Evolutionary conservation across 371 early-diverging fungal species (phyloP), one percentile per base, ranked within the genome.

Genomic region (Paraphysoderma sedebokerense): DNA sequence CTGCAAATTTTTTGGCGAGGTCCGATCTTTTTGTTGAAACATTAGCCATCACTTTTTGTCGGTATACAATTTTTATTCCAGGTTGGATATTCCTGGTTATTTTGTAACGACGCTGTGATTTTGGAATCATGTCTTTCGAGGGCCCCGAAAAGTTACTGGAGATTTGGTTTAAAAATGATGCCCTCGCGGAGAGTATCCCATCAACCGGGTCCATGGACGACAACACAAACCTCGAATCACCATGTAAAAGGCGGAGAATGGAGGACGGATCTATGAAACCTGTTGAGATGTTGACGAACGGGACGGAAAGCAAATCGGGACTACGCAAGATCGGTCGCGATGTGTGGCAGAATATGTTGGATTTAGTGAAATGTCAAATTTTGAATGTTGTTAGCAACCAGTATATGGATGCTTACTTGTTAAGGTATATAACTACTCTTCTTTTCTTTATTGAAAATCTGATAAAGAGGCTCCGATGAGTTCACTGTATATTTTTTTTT

Each of bases 81-180:
- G n/a, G n/a, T n/a, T n/a, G n/a, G n/a, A n/a, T n/a, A n/a, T n/a
- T n/a, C n/a, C n/a, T n/a, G n/a, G n/a, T n/a, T n/a, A n/a, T n/a
- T n/a, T n/a, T n/a, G n/a, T n/a, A n/a, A n/a, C n/a, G n/a, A n/a
- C n/a, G n/a, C n/a, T n/a, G n/a, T n/a, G n/a, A n/a, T n/a, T n/a
- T n/a, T n/a, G n/a, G n/a, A 37, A 12, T 28, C 42, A 42, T 42
- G 42, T 42, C 42, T 9, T 73, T 73, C 48, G 74, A 93, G 64
- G 95, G 95, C 22, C 90, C 95, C 47, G 95, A 93, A 59, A 93
- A 93, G 64, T 73, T 93, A n/a, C 63, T 93, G 46, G 95, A 93
- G 57, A 76, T 93, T 51, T 92, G 90, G 91, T 92, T 92, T 60
- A 62, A 71, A 7, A 67, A 71, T 30, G 22, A 19, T 63, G 71